phyloP scores from a whole-genome alignment of 2,329 filamentous ascomycete genomes.

The Stemphylium lycopersici region DNA sequence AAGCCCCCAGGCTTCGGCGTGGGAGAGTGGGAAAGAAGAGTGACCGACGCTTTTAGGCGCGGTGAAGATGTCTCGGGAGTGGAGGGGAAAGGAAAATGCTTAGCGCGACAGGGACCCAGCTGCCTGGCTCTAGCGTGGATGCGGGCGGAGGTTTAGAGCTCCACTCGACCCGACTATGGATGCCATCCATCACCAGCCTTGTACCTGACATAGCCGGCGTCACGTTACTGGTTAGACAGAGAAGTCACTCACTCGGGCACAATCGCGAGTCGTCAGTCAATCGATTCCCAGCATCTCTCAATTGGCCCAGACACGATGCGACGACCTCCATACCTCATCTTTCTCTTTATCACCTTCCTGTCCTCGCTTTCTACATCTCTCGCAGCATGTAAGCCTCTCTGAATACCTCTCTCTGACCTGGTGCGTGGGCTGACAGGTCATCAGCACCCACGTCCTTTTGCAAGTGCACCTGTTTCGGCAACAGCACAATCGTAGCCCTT shows the following conservation, averaged over 20 bases:
- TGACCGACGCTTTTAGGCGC: constrained; percentile 19
- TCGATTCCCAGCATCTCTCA: background rate
- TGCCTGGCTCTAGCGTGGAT: constrained; percentile 20
- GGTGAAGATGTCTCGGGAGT: constrained; percentile 14
- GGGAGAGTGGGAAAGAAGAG: constrained; percentile 8
- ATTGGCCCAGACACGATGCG: constrained; percentile 24
- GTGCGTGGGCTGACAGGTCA: background rate
- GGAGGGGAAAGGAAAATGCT: constrained; percentile 43
- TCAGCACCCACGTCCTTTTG: constrained; percentile 68
- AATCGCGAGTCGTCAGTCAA: background rate
- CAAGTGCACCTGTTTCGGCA: constrained; percentile 73
- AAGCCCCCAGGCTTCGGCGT: background rate
- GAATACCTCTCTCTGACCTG: background rate
- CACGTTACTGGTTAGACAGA: background rate
- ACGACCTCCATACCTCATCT: constrained; percentile 27
- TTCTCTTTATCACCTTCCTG: constrained; percentile 37
- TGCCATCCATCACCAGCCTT: background rate
- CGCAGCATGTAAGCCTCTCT: constrained; percentile 51
- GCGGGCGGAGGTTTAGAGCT: constrained; percentile 22
- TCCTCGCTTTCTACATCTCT: constrained; percentile 48
- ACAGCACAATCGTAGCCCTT: constrained; percentile 71
- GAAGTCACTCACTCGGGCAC: background rate
- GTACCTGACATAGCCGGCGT: background rate
- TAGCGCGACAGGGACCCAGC: constrained; percentile 33
- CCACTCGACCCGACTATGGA: constrained; percentile 12